Evolutionary conservation across 1,284 basidiomycete genomes (phyloP).

Genomic region (Fomitopsis palustris): DNA sequence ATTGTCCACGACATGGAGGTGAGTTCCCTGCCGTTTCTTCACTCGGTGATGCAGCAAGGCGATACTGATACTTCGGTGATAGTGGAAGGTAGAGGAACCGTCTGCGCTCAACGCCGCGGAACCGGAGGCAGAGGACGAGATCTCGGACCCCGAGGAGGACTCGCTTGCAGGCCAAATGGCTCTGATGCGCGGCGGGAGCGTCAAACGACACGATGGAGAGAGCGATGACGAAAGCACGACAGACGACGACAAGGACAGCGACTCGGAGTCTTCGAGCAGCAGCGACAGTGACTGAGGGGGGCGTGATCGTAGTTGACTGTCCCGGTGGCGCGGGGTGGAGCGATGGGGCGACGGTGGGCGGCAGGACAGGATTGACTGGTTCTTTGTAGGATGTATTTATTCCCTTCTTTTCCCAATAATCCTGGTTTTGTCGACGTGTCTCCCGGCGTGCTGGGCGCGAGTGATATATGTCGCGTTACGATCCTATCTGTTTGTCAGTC

Average conservation of each 20-base stretch:
- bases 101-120: conserved; percentile 58
- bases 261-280: conserved; percentile 32
- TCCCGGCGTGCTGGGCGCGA: no score
- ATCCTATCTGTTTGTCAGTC: no score
- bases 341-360: background rate
- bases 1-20: conserved; percentile 70
- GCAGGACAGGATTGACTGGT: background rate
- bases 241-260: conserved; percentile 45
- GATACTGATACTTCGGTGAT: background rate
- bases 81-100: conserved; percentile 84
- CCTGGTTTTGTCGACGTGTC: background rate
- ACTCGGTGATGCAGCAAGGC: background rate
- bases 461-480: no score
- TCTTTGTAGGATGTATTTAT: conserved; percentile 1
- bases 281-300: conserved; percentile 13
- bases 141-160: conserved; percentile 96
- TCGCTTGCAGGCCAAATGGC: conserved; percentile 98
- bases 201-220: conserved; percentile 48
- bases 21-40: conserved; percentile 25
- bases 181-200: conserved; percentile 87
- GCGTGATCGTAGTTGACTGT: no score
- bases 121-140: conserved; percentile 78
- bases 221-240: conserved; percentile 45
- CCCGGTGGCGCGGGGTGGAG: no score
- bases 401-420: background rate